Evolutionary conservation across 495 filamentous ascomycete species (phyloP).

Genomic region (Neurospora sp.): DNA sequence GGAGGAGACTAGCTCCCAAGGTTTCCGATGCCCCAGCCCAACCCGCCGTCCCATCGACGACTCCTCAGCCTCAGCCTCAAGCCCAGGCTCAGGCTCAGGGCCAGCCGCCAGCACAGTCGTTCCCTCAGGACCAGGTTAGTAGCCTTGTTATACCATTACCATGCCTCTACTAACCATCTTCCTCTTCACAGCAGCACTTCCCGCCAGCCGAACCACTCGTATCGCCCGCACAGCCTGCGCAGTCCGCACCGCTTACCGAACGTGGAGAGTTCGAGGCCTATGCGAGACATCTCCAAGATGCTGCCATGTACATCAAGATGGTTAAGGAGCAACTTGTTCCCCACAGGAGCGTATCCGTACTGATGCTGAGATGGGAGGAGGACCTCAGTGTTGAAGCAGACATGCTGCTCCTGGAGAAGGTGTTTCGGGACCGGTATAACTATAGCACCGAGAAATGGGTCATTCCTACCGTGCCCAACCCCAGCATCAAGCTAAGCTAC

Average conservation of each 20-base stretch:
- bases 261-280: conserved; percentile 48
- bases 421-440: conserved; percentile 44
- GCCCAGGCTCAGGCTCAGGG: conserved; percentile 1
- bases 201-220: conserved; percentile 15
- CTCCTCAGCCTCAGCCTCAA: conserved; percentile 13
- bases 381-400: conserved; percentile 40
- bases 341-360: conserved; percentile 41
- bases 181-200: conserved; percentile 5
- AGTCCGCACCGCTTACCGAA: conserved; percentile 22
- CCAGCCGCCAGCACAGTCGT: conserved; percentile 13
- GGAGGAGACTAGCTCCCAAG: conserved; percentile 29
- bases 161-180: not conserved
- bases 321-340: conserved; percentile 28
- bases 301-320: conserved; percentile 44
- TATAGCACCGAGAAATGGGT: conserved; percentile 42
- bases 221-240: conserved; percentile 10
- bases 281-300: conserved; percentile 49
- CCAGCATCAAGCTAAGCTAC: conserved; percentile 43
- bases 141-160: not conserved
- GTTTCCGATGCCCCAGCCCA: conserved; percentile 17
- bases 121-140: conserved; percentile 21
- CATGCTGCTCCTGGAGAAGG: conserved; percentile 35
- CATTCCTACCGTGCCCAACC: conserved; percentile 41
- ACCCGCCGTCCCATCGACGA: conserved; percentile 7
- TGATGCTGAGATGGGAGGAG: conserved; percentile 47